Evolutionary conservation across 78 protist species (phyloP), one percentile per base, ranked within the genome.

Genomic region (Pelomyxa schiedti): DNA sequence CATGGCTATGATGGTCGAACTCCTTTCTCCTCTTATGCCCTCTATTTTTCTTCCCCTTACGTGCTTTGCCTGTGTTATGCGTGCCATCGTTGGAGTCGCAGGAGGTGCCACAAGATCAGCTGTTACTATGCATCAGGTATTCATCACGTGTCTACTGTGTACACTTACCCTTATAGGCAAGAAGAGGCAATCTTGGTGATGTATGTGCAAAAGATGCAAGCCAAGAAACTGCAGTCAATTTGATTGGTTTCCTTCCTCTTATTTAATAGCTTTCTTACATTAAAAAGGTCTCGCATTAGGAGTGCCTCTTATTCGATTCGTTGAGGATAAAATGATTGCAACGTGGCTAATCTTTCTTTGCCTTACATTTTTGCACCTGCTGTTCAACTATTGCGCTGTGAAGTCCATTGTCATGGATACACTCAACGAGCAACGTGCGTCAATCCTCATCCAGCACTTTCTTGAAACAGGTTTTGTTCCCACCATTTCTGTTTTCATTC

Each of bases 131-230:
- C 88, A 84, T 42, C 81, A 79, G 71, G 82, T 80, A 1, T 41
- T 70, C 29, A 24, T n/a, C n/a, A n/a, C n/a, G n/a, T n/a, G n/a
- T n/a, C n/a, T n/a, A n/a, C n/a, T n/a, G n/a, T n/a, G n/a, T n/a
- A n/a, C n/a, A n/a, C n/a, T n/a, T n/a, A n/a, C n/a, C n/a, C n/a
- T n/a, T n/a, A n/a, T n/a, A n/a, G n/a, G n/a, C n/a, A n/a, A n/a
- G n/a, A n/a, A n/a, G n/a, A 29, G 88, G 81, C 39, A 84, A 84
- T 47, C 24, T 84, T 8, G 88, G 81, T 0, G 88, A 84, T 29
- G 88, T 84, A 4, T 66, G 77, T 2, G 88, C 88, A 7, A 84
- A 84, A 67, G 88, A 84, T 68, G 88, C 85, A 9, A 75, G 83
- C 28, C 88, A 84, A 74, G 88, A 84, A 67, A 47, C 58, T 16